Evolutionary conservation across 192 early-diverging fungal genomes (phyloP), one percentile per base, ranked within the genome.

Genomic region (Haplosporangium gracile): DNA sequence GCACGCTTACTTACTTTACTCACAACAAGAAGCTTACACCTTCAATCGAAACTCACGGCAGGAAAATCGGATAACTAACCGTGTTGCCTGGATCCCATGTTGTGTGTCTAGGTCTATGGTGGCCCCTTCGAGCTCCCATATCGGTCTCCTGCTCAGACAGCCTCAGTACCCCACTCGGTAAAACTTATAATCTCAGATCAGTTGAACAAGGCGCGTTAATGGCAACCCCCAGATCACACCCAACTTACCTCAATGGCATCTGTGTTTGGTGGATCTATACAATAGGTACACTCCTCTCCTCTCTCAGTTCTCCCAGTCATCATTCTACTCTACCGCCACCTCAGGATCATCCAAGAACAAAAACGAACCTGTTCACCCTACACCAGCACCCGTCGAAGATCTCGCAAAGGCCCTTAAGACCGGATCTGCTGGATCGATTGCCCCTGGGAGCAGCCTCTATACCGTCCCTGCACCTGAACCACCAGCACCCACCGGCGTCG

Each of bases 331-430:
- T 26, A 85, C 82, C 1, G 49, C 73, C 2, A 72, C 15, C 42
- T 32, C 74, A 32, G 76, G 47, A 73, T 40, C 81, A 38, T 13
- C 39, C 32, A 82, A 82, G 75, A 42, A 84, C 11, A 38, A 78
- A 34, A 74, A 26, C 5, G 76, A 26, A 13, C 51, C 63, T 63
- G 77, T 85, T 39, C 73, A 78, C 8, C 82, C 82, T 20, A 34
- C 73, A 4, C 82, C 82, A 32, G 77, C 82, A 49, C 73, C 82
- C 24, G 13, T 85, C 7, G 77, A 79, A 5, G 74, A 85, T 73
- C 74, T 79, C 40, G 79, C 68, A 22, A 39, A 70, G 18, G 75
- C 70, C 2, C 63, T 85, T 32, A 45, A 75, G 20, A 43, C 70
- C 18, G 83, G 78, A 40, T 34, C 78, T 5, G 74, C 5, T 26